Conservation (phyloP, 2,329 filamentous ascomycete species). For the Tolypocladium capitatum region DNA sequence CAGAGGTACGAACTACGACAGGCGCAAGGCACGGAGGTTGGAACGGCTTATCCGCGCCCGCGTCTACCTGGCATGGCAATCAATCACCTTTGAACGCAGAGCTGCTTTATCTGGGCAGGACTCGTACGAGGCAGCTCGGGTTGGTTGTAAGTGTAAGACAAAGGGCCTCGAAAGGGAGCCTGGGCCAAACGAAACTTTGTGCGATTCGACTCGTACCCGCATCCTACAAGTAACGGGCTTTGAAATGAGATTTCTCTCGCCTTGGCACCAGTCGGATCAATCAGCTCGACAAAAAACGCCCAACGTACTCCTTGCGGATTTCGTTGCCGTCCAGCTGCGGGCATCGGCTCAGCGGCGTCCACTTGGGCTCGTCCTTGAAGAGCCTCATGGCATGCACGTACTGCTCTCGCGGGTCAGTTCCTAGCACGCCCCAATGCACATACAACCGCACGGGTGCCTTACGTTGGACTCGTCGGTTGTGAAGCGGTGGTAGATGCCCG, state of each 20-base stretch:
- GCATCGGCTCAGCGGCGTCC: conserved; percentile 81
- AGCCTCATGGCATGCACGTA: conserved; percentile 92
- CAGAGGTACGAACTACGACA: no score
- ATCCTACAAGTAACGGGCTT: neutral
- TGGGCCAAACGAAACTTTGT: neutral
- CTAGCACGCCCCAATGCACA: neutral
- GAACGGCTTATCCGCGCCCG: no score
- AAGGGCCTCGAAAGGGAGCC: no score
- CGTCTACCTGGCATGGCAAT: no score
- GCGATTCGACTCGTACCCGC: neutral
- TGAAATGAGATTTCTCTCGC: neutral
- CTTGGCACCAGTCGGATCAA: neutral
- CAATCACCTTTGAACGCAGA: neutral
- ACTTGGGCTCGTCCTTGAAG: conserved; percentile 97
- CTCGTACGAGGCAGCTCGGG: no score
- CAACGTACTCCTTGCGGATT: conserved; percentile 66
- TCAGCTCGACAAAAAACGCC: conserved; percentile 22
- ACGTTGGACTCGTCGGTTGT: conserved; percentile 89
- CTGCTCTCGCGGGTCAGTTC: conserved; percentile 28
- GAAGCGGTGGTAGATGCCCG: conserved; percentile 95
- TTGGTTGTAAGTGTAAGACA: no score
- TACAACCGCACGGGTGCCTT: conserved; percentile 20
- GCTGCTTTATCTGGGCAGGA: neutral
- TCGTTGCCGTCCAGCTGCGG: conserved; percentile 65
- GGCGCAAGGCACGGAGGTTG: no score